These are phyloP conservation scores for Gracilaria gracilis DNA, from an alignment of 23 red algal species.

Conservation along the genomic window DNA sequence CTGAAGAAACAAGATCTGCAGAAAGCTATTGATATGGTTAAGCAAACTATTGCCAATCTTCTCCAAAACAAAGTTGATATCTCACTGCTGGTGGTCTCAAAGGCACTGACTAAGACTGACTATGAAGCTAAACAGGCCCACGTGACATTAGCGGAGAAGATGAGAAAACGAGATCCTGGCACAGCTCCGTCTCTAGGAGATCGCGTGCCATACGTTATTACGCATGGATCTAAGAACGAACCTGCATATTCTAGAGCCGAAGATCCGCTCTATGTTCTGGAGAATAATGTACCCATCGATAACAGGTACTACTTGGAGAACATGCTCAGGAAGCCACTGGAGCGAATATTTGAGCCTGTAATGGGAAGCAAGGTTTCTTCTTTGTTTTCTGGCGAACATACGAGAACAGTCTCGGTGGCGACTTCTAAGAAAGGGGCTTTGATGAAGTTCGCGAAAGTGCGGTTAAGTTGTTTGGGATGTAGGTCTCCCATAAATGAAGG, in stretches of 20 bases:
- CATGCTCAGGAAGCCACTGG: constrained; percentile 98
- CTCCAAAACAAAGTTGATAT: constrained; percentile 98
- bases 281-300: constrained; percentile 94
- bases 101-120: constrained; percentile 85
- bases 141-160: constrained; percentile 91
- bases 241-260: constrained; percentile 92
- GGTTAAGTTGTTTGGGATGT: constrained; percentile 91
- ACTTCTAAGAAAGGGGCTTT: constrained; percentile 92
- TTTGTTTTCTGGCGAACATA: constrained; percentile 96
- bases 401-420: constrained; percentile 80
- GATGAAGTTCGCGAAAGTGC: constrained; percentile 84
- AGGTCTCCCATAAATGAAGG: constrained; percentile 69
- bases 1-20: constrained; percentile 85
- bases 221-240: constrained; percentile 75
- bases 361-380: constrained; percentile 49
- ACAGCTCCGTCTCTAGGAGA: constrained; percentile 94
- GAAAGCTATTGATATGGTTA: constrained; percentile 89
- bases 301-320: constrained; percentile 97
- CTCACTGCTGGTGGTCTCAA: constrained; percentile 95
- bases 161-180: constrained; percentile 84
- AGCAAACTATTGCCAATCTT: constrained; percentile 86
- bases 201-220: constrained; percentile 98
- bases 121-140: constrained; percentile 98
- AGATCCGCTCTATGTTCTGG: constrained; percentile 93
- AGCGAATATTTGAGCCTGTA: constrained; percentile 96